These are phyloP conservation scores for Kwoniella dendrophila DNA, from an alignment of 768 basidiomycete species.

Conservation along the genomic window DNA sequence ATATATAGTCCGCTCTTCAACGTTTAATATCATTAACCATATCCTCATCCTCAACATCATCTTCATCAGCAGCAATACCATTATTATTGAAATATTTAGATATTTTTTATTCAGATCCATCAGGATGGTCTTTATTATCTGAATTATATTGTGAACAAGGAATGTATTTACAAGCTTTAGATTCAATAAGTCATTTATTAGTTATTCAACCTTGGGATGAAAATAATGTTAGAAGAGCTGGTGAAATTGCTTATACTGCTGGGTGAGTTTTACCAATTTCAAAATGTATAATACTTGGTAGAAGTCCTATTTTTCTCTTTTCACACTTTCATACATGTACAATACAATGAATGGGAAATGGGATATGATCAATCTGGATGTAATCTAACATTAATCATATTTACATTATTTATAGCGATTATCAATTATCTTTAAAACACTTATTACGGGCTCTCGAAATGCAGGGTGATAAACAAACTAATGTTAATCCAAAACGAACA, in stretches of 20 bases:
- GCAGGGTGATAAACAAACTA: constrained; percentile 27
- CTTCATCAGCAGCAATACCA: constrained; percentile 29
- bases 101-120: constrained; percentile 55
- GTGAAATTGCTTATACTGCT: constrained; percentile 44
- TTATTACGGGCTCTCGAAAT: constrained; percentile 51
- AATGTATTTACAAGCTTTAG: constrained; percentile 42
- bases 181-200: constrained; percentile 45
- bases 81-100: constrained; percentile 53
- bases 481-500: constrained; percentile 25
- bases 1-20: constrained; percentile 51
- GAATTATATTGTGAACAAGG: constrained; percentile 52
- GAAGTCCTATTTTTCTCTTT: not conserved
- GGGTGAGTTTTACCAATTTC: constrained; percentile 36
- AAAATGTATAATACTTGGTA: no score
- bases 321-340: no score
- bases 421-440: constrained; percentile 46
- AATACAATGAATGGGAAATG: no score
- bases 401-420: constrained; percentile 35
- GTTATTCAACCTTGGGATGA: constrained; percentile 47
- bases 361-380: not conserved
- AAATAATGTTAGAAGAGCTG: constrained; percentile 37
- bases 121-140: constrained; percentile 54
- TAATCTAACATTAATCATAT: constrained; percentile 5
- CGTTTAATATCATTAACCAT: constrained; percentile 49
- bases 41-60: constrained; percentile 14